Evolutionary conservation across 768 basidiomycete genomes (phyloP).

Genomic region (Sutorius australiensis): DNA sequence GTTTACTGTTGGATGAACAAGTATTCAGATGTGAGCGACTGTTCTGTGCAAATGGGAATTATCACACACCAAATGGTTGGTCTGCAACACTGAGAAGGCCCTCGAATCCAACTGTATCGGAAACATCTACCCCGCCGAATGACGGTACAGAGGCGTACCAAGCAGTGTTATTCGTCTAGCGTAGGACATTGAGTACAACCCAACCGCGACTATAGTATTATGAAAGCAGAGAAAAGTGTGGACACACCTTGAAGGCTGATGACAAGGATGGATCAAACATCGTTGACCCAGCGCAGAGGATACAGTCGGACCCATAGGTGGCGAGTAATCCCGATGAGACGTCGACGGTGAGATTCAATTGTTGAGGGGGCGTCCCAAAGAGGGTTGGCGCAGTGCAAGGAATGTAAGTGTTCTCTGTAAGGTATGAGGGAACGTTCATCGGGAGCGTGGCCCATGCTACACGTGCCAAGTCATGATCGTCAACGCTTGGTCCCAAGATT

Average conservation of each 20-base stretch:
- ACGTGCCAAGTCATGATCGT: neutral
- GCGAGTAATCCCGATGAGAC: constrained; percentile 11
- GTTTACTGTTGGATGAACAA: constrained; percentile 14
- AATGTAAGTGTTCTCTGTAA: constrained; percentile 7
- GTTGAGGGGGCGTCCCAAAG: constrained; percentile 27
- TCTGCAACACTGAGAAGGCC: constrained; percentile 15
- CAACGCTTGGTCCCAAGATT: neutral
- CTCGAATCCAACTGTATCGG: constrained; percentile 19
- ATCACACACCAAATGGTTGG: constrained; percentile 15
- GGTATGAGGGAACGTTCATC: constrained; percentile 18
- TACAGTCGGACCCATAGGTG: constrained; percentile 21
- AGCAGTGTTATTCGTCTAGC: constrained; percentile 15
- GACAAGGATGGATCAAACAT: constrained; percentile 23
- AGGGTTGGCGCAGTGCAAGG: constrained; percentile 19
- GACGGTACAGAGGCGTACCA: constrained; percentile 15
- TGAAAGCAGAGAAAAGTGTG: neutral
- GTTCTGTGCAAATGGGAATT: neutral
- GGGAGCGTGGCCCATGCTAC: constrained; percentile 27
- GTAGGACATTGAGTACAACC: neutral
- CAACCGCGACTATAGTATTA: neutral
- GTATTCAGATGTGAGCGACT: neutral
- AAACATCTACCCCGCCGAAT: constrained; percentile 16
- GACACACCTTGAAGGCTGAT: constrained; percentile 23
- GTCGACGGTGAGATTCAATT: constrained; percentile 24
- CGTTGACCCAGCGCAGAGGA: constrained; percentile 23